Evolutionary conservation across 352 stramenopile species (phyloP), one percentile per base, ranked within the genome.

Genomic region (Globisporangium splendens): DNA sequence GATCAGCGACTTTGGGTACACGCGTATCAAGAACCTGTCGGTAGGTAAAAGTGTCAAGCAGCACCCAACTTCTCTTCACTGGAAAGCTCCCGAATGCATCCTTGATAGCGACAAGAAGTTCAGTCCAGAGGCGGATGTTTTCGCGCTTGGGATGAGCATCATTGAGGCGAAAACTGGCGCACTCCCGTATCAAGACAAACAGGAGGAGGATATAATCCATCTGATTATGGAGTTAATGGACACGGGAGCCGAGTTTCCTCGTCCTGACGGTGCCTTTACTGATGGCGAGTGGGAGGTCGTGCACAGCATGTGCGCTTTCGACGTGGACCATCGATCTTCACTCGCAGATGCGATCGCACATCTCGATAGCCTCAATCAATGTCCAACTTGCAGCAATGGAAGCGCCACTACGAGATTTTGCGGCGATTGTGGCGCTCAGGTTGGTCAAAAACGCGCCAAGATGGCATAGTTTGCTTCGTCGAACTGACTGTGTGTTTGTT

Each of bases 1-100:
- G 55, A 56, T 82, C 28, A 64, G 62, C 14, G 73, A 79, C 54
- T 82, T 82, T 54, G 73, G 73, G 2, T 73, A 73, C 39, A 61
- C 58, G 1, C 65, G 66, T 38, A 70, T 71, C 3, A 46, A 33
- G 7, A 24, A n/a, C 15, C 47, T 20, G 3, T 62, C 66, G 14
- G 64, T 72, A n/a, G 69, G 63, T 1, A 60, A 68, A 59, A 62
- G 46, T n/a, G 54, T 65, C 3, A 69, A 68, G 54, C 50, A 49
- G 6, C 53, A 61, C 48, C 69, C 59, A 3, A 57, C 64, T 15
- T 55, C 66, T 8, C 50, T 72, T 13, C 65, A 63, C 8, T 81
- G 72, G 72, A 74, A 67, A 20, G 69, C 72, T 0, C 66, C 72
- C 0, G 72, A 81, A 48, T 73, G 68, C 51, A 8, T 81, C 15